These are phyloP conservation scores for Sphaerulina populicola DNA, from an alignment of 2,329 filamentous ascomycete species.

Conservation along the genomic window DNA sequence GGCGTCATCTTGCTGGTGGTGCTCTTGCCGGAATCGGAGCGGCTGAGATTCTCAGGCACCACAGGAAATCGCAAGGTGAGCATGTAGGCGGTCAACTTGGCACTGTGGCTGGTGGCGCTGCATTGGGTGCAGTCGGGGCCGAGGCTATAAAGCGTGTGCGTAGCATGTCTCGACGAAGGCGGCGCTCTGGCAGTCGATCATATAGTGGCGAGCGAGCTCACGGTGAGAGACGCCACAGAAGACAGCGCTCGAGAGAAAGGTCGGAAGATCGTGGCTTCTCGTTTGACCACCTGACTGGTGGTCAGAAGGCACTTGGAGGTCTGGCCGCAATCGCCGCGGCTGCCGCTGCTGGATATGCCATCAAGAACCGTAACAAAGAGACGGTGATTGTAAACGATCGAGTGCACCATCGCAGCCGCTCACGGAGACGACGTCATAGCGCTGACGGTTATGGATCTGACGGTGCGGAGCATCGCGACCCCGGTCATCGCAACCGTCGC, in stretches of 20 bases:
- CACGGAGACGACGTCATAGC: slow-evolving; percentile 38
- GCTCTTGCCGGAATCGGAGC: slow-evolving; percentile 53
- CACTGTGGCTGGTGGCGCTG: slow-evolving; percentile 52
- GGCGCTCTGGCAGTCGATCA: slow-evolving; percentile 15
- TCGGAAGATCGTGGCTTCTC: slow-evolving; percentile 29
- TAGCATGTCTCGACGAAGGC: slow-evolving; percentile 32
- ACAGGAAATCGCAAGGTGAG: slow-evolving; percentile 49
- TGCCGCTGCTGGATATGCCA: slow-evolving; percentile 49
- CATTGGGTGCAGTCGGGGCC: slow-evolving; percentile 53
- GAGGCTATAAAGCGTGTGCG: slow-evolving; percentile 48
- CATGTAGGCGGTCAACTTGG: slow-evolving; percentile 45
- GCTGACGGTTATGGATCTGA: slow-evolving; percentile 26
- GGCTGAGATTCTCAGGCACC: slow-evolving; percentile 52
- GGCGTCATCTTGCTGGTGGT: slow-evolving; percentile 54
- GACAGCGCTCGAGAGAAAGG: slow-evolving; percentile 31
- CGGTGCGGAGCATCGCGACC: slow-evolving; percentile 28
- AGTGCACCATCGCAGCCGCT: slow-evolving; percentile 36
- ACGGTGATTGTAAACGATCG: slow-evolving; percentile 38
- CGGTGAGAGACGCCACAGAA: slow-evolving; percentile 20
- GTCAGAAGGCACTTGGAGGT: slow-evolving; percentile 46
- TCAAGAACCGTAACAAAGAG: slow-evolving; percentile 43
- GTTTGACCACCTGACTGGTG: slow-evolving; percentile 32
- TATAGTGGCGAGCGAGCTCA: slow-evolving; percentile 18
- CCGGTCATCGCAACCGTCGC: slow-evolving; percentile 49
- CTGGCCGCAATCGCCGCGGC: slow-evolving; percentile 54